Evolutionary conservation across 202 grass and related monocot species (phyloP).

Genomic region (Tripidium arundinaceum): DNA sequence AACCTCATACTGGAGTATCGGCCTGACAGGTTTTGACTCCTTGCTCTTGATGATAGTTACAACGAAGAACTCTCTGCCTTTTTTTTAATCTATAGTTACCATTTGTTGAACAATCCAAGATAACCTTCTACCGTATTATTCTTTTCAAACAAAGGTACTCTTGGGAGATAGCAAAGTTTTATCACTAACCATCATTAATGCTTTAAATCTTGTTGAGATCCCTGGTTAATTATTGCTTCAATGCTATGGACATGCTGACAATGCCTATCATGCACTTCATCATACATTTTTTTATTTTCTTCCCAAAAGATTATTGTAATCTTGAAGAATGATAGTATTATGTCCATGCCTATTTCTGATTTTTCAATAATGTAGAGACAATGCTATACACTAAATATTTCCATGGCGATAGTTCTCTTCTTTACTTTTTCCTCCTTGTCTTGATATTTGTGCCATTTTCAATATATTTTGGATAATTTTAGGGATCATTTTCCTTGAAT

Average conservation of each 20-base stretch:
- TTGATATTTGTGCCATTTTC: neutral
- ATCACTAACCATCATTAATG: neutral
- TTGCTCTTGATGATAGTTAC: neutral
- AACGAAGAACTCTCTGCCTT: neutral
- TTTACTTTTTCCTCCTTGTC: neutral
- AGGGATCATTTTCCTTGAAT: neutral
- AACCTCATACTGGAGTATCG: constrained; percentile 91
- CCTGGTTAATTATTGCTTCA: neutral
- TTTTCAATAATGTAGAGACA: neutral
- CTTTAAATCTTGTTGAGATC: too few relatives aligned
- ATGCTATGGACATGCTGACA: neutral
- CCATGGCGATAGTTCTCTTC: neutral
- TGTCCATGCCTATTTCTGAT: neutral
- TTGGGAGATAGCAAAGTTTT: neutral
- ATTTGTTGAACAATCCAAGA: neutral
- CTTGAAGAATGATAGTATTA: neutral
- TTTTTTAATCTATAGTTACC: constrained; percentile 4
- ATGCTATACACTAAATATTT: neutral
- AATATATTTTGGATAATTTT: constrained; percentile 1
- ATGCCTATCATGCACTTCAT: neutral
- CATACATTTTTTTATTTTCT: neutral
- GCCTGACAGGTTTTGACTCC: constrained; percentile 61
- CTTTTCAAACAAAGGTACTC: constrained; percentile 2
- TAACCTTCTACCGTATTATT: neutral
- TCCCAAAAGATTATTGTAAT: neutral